Percentiles rank a stretch among this genome's conserved stretches.
Conservation (phyloP, 73 alveolate species). For the Tetrahymena thermophila region DNA sequence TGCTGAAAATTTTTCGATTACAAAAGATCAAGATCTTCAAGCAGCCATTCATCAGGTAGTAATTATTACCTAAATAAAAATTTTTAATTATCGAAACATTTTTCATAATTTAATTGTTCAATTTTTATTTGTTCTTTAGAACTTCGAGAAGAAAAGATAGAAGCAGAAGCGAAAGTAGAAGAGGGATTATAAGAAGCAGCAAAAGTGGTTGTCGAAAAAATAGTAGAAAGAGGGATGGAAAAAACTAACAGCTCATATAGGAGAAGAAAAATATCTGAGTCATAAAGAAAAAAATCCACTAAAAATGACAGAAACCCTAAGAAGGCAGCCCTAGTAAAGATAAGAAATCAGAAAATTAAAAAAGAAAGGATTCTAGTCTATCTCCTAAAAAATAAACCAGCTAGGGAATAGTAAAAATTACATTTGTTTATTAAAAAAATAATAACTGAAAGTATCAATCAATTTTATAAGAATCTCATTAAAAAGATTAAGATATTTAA, state of each 20-base stretch:
- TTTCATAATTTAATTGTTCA: background rate
- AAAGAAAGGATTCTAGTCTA: background rate
- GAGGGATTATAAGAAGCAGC: background rate
- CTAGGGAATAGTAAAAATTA: background rate
- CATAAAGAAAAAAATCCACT: background rate
- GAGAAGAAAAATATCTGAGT: background rate
- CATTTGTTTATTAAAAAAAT: too few species aligned
- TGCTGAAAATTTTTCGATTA: background rate
- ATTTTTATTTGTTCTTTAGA: too few species aligned
- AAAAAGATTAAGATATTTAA: background rate
- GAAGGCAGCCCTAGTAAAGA: background rate
- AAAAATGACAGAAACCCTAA: background rate
- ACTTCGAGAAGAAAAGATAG: background rate
- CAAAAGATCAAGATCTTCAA: background rate
- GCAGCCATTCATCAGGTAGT: background rate
- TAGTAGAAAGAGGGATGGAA: background rate
- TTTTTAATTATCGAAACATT: background rate
- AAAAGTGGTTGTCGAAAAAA: background rate
- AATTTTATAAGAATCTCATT: background rate
- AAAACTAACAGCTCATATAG: background rate
- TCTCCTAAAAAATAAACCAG: background rate
- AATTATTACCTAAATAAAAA: background rate
- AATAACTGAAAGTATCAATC: too few species aligned
- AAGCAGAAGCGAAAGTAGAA: background rate
- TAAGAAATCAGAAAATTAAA: background rate